Conservation (phyloP, 345 rosid species). For the Eucalyptus tenuipes region DNA sequence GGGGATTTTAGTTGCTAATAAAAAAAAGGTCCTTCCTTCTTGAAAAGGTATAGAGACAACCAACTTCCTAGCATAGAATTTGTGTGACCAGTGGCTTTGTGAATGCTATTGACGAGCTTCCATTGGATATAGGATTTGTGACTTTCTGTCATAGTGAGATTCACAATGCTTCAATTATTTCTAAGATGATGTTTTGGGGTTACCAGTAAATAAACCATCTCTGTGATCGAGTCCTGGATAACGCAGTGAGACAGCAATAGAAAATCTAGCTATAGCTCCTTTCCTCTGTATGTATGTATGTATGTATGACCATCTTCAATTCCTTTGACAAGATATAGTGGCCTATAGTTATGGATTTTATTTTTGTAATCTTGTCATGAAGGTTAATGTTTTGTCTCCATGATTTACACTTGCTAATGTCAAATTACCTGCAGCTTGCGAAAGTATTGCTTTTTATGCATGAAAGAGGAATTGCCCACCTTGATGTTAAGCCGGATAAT, state of each 20-base stretch:
- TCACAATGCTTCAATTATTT: background rate
- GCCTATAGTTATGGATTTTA: background rate
- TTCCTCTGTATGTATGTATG: no score
- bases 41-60: background rate
- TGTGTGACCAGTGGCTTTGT: background rate
- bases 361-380: background rate
- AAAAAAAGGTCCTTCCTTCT: background rate
- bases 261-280: background rate
- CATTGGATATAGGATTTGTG: no score
- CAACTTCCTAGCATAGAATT: background rate
- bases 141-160: background rate
- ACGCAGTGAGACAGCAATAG: background rate
- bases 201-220: background rate
- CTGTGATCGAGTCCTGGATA: background rate
- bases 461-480: slow-evolving; percentile 77
- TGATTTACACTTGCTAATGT: background rate
- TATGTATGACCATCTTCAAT: no score
- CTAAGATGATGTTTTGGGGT: background rate
- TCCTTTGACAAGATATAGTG: background rate
- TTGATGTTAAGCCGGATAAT: slow-evolving; percentile 93
- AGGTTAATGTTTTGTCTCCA: background rate
- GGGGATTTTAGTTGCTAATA: background rate
- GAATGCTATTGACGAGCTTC: background rate
- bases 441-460: slow-evolving; percentile 74
- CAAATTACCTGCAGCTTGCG: slow-evolving; percentile 42